Conservation (phyloP, 495 filamentous ascomycete species). For the Penicillium coprophilum region DNA sequence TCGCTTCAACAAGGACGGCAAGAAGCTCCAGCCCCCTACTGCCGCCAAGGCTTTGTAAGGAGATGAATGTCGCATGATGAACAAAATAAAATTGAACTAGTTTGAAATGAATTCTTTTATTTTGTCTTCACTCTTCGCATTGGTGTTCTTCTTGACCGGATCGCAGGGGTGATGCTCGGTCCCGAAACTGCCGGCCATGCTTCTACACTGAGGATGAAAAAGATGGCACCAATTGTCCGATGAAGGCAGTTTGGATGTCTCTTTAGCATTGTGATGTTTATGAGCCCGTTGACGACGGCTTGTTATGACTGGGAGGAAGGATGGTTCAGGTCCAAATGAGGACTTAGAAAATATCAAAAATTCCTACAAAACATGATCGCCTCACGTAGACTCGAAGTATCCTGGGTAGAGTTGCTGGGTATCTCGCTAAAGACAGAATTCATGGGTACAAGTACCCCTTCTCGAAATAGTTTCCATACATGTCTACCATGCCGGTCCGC, state of each 20-base stretch:
- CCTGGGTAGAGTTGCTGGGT: neutral
- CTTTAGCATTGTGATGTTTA: conserved; percentile 25
- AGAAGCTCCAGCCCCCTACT: conserved; percentile 96
- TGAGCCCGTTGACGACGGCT: conserved; percentile 20
- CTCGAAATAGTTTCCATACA: conserved; percentile 56
- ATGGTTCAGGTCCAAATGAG: conserved; percentile 14
- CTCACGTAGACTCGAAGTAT: conserved; percentile 1
- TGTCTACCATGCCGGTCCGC: conserved; percentile 47
- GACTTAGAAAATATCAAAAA: conserved; percentile 28
- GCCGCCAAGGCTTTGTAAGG: conserved; percentile 64
- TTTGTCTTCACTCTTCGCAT: conserved; percentile 33
- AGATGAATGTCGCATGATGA: conserved; percentile 31
- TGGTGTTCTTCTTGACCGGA: conserved; percentile 27
- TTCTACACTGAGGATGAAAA: conserved; percentile 20
- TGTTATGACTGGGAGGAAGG: conserved; percentile 21
- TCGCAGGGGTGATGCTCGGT: conserved; percentile 19
- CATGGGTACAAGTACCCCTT: conserved; percentile 54
- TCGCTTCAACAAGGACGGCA: conserved; percentile 99
- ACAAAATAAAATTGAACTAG: conserved; percentile 44
- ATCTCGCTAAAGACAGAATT: conserved; percentile 14
- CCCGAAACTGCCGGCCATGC: conserved; percentile 17
- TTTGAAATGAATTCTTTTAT: conserved; percentile 39
- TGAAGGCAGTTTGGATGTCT: conserved; percentile 27
- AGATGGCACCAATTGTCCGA: conserved; percentile 21
- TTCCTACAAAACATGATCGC: conserved; percentile 11